Base-by-base conservation (phyloP, 2,329 filamentous ascomycete genomes). In the Talaromyces albobiverticillius region DNA sequence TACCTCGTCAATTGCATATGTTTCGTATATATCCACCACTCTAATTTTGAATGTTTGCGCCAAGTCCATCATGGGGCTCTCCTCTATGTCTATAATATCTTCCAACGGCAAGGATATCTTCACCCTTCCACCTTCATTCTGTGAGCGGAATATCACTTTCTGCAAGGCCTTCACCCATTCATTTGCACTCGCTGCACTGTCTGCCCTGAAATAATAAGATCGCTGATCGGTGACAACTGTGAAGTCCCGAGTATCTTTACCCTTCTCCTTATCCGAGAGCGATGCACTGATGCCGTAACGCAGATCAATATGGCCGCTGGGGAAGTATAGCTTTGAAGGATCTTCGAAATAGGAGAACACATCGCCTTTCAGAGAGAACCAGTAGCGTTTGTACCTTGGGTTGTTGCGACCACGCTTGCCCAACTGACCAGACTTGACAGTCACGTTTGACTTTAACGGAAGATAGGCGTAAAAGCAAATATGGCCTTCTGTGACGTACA, bases 391-490 rank as follows among this genome's bases (percentile, higher is more conserved):
- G 72, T 91, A 97, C 61, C 87, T 88, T 45, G 89, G 89, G 67
- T 93, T 96, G 45, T 90, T 87, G 64, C 88, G 89, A 55, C 94
- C 93, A 56, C 88, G 89, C 73, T 97, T 97, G 53, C 84, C 85
- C 2, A 99, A 78, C 65, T 93, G 90, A 1, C 94, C 93, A 1
- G 91, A 93, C 72, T 96, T 97, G 60, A 86, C 82, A 16, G 88
- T 82, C 52, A 86, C 80, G 61, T 89, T 84, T 49, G 88, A 84
- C 79, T 94, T 96, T 77, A 92, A 95, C 6, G 91, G 91, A n/a
- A 97, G 81, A 68, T 96, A 96, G 36, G 94, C 91, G 68, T 96
- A 97, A 70, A 97, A 99, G 73, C 92, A 96, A 57, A 97, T 88
- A 68, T 99, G 94, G 62, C 87, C 88, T 57, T 88, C 80, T 0